Evolutionary conservation across 148 eudicot species (phyloP), one percentile per base, ranked within the genome.

Genomic region (Persicaria maculosa): DNA sequence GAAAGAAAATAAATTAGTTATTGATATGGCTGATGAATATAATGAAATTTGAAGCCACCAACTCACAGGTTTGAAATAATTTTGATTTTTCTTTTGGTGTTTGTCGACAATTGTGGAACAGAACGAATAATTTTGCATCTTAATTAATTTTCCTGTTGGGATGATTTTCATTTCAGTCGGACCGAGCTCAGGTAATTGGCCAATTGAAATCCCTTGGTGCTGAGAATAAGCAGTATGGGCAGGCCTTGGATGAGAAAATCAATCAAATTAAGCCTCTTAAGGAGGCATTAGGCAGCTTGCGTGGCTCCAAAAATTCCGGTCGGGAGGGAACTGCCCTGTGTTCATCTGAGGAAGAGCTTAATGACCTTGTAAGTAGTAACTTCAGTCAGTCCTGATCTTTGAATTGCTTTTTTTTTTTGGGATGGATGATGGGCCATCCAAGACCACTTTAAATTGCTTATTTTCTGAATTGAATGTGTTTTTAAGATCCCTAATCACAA

Each of bases 341-440:
- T 76, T 90, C 96, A 12, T 83, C 93, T 68, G 97, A 95, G 85
- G 92, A 78, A 78, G 98, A 95, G 77, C 97, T 95, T 58, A 85
- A 93, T 82, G 71, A 74, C 11, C 57, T 78, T 82, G 98, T 93
- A 85, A 86, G 94, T 74, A 65, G 22, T 22, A 57, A 7, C 74
- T 46, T 54, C 44, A 46, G 19, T 31, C 47, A 47, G 50, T 57
- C 9, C n/a, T 44, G 14, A 36, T 52, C 44, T 79, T 47, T n/a
- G 53, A 65, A 25, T 10, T 46, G 43, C 50, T 73, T 48, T 59
- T 77, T 12, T 48, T 73, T 73, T 45, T 20, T 15, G 40, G 40
- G 40, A 31, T 31, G 40, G 40, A 31, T 31, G 3, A 31, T 31
- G 40, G 40, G 40, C 40, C 40, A 31, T 31, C 40, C 40, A 31